phyloP scores from a whole-genome alignment of 1,284 basidiomycete species.

The Trichosporon sp. region DNA sequence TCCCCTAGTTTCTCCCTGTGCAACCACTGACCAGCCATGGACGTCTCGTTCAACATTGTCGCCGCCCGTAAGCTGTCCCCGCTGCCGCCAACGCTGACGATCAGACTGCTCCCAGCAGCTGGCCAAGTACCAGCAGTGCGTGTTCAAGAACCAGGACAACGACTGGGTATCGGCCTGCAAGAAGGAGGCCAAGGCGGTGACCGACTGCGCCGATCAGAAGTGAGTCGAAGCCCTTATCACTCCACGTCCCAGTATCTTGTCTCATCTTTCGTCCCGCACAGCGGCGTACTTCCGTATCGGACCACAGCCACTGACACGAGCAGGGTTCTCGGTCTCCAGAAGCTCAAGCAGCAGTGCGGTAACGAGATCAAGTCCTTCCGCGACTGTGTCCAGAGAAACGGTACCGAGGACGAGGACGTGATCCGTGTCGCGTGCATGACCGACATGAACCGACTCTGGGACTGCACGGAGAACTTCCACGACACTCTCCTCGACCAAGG shows the following conservation, averaged over 20 bases:
- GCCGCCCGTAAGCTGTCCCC: conserved; percentile 47
- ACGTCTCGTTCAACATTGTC: conserved; percentile 55
- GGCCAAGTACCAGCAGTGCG: conserved; percentile 55
- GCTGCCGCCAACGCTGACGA: not conserved
- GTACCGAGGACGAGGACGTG: conserved; percentile 39
- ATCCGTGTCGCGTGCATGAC: conserved; percentile 41
- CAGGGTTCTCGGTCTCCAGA: conserved; percentile 52
- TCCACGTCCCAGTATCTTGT: no score
- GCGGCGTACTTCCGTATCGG: not conserved
- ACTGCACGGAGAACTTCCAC: conserved; percentile 44
- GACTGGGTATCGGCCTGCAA: conserved; percentile 52
- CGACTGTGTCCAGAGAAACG: conserved; percentile 47
- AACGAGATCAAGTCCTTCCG: conserved; percentile 45
- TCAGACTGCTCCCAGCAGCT: conserved; percentile 54
- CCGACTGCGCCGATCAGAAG: conserved; percentile 52
- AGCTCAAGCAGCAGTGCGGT: conserved; percentile 48
- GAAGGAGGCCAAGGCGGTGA: conserved; percentile 44
- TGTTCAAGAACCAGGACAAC: conserved; percentile 46
- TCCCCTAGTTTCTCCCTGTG: not conserved
- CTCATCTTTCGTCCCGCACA: not conserved
- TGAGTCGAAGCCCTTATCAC: conserved; percentile 25
- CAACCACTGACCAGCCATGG: conserved; percentile 40
- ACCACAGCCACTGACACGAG: not conserved
- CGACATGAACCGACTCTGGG: conserved; percentile 50
- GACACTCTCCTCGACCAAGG: conserved; percentile 32